Percentiles rank a stretch among this genome's conserved stretches.
phyloP scores from a whole-genome alignment of 1,284 basidiomycete genomes.

The Tremellales sp. region DNA sequence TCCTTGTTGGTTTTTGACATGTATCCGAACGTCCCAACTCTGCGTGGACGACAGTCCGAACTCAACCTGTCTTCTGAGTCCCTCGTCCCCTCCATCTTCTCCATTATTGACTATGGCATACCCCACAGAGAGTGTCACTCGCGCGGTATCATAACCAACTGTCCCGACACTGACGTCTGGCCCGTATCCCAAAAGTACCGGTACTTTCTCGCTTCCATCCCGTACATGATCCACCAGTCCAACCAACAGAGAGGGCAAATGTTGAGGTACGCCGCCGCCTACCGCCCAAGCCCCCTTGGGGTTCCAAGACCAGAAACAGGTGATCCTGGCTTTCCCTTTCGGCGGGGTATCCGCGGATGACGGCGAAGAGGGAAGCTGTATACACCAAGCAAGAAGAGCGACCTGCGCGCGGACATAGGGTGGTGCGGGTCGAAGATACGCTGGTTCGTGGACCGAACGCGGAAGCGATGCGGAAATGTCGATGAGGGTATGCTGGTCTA shows the following conservation, averaged over 20 bases:
- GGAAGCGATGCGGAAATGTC: constrained; percentile 95
- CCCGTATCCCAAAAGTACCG: constrained; percentile 73
- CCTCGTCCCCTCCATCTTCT: constrained; percentile 53
- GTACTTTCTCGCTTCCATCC: constrained; percentile 67
- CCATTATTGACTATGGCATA: constrained; percentile 75
- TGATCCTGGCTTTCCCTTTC: constrained; percentile 61
- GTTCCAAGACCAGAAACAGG: constrained; percentile 94
- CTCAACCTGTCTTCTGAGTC: constrained; percentile 69
- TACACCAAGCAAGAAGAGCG: constrained; percentile 84
- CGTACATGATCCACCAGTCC: constrained; percentile 73
- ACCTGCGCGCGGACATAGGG: constrained; percentile 92
- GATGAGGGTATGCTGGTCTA: constrained; percentile 76
- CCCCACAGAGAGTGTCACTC: constrained; percentile 77
- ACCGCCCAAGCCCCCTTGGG: constrained; percentile 84
- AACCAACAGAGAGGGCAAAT: constrained; percentile 74
- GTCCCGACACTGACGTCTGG: constrained; percentile 74
- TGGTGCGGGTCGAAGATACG: constrained; percentile 87
- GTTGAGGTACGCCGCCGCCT: constrained; percentile 59
- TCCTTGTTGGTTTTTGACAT: constrained; percentile 63
- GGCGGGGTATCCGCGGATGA: constrained; percentile 44
- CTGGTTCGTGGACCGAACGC: constrained; percentile 82
- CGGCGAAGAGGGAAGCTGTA: constrained; percentile 59
- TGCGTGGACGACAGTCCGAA: constrained; percentile 70
- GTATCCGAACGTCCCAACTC: constrained; percentile 83
- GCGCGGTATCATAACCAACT: constrained; percentile 69